Base-by-base conservation (phyloP, 23 red algal genomes). In the Gracilariopsis chorda region DNA sequence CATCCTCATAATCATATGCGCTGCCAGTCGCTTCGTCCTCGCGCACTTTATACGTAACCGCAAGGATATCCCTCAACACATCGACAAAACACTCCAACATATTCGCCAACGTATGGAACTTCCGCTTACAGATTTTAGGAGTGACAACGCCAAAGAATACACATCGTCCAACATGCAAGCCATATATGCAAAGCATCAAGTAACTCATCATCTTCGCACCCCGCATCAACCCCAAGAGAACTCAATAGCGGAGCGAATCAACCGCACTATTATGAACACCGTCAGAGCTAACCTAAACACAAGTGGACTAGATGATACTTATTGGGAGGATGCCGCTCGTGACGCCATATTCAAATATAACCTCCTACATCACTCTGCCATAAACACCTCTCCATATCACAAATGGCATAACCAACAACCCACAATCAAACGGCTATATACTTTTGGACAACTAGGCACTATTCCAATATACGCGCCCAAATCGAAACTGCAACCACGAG, bases 221-320 rank as follows among this genome's bases (percentile, higher is more conserved):
- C 83, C 62, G 13, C 61, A 87, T 29, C 34, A 40, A 52, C 83
- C 83, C 2, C 52, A 87, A 34, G 69, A 55, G 7, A 87, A 87
- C 2, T 12, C 25, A 13, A 13, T 55, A 8, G 83, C 63, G 58
- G 83, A 87, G 45, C 21, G 83, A 32, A 3, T 87, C 5, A 87
- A 87, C 83, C 64, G 83, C 1, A 75, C 34, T 13, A 45, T 87
- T 8, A 48, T 44, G 60, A 44, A 87, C 1, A 10, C 23, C 12
- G 57, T 55, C 9, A 19, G 79, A 1, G 3, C 52, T 3, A 0
- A 19, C 16, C 1, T 67, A 0, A 9, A 30, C 0, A 39, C 51
- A 2, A 48, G 29, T 3, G 11, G 24, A 2, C 20, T 48, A n/a
- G n/a, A n/a, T 16, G 52, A 45, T 35, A 1, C 30, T 0, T 45